Evolutionary conservation across 176 grass and related monocot genomes (phyloP).

Genomic region (Echinochloa phyllopogon): DNA sequence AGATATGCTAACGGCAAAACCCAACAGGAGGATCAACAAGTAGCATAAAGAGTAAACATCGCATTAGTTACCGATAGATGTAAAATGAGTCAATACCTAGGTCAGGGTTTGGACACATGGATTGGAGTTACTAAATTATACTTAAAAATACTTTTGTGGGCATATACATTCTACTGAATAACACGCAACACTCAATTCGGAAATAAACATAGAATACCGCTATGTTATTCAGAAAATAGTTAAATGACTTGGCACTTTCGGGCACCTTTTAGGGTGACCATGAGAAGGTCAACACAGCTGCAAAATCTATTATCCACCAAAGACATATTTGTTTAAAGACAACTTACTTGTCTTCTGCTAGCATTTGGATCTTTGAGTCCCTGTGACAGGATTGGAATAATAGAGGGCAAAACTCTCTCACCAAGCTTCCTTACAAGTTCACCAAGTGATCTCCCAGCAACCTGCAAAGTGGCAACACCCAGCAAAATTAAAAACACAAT

Average conservation of each 20-base stretch:
- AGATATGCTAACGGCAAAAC: not conserved
- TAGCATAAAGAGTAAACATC: not conserved
- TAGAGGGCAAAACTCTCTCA: conserved; percentile 93
- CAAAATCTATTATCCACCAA: conserved; percentile 14
- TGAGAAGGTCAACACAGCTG: not conserved
- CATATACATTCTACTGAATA: not conserved
- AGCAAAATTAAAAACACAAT: conserved; percentile 26
- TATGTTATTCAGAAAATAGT: not conserved
- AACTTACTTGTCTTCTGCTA: conserved; percentile 91
- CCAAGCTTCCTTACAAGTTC: conserved; percentile 99
- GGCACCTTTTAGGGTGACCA: not conserved
- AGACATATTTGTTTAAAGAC: conserved; percentile 36
- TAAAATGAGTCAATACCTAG: not conserved
- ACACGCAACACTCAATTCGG: not conserved
- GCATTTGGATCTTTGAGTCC: conserved; percentile 83
- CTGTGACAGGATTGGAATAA: conserved; percentile 92
- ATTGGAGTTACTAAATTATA: not conserved
- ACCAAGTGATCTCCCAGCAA: conserved; percentile 93
- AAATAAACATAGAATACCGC: not conserved
- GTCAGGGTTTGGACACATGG: not conserved
- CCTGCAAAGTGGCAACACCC: conserved; percentile 54
- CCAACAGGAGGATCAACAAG: not conserved
- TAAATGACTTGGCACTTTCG: not conserved
- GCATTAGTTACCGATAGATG: not conserved
- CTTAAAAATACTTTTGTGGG: not conserved